Base-by-base conservation (phyloP, 305 asterid species). In the Fraxinus albicans region DNA sequence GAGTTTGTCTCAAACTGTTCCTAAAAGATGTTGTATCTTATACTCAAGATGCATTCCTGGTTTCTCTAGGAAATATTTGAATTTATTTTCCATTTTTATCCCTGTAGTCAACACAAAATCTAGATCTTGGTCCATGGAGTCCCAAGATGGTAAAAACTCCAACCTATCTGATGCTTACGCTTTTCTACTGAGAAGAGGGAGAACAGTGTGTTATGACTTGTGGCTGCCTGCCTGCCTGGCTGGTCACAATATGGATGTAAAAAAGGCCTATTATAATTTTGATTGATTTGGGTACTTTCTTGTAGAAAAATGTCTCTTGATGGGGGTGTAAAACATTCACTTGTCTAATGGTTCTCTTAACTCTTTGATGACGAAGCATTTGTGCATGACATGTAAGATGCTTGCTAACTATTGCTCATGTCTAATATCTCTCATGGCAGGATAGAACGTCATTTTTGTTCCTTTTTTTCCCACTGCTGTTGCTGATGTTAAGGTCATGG, bases 391-490 rank as follows among this genome's bases (percentile, higher is more conserved):
- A 63, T 13, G 73, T 8, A 8, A 2, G 8, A 7, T 23, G 33
- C 1, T 77, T 31, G 78, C 47, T 80, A 70, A 77, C 81, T 67
- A 44, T n/a, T 83, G 73, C 79, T 25, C 70, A 31, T 40, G 67
- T 78, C 58, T 82, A 35, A 10, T 77, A 76, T 63, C 73, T 63
- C 88, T 84, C 83, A n/a, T 87, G 85, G 85, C 98, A 96, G 98
- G 99, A 96, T 81, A 89, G 98, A 90, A 96, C 99, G 44, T 92
- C 99, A 29, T 93, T 81, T 79, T 90, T 96, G 80, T 96, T 96
- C 91, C 97, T 96, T 60, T 83, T 85, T 86, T 88, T 96, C 84
- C 99, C 98, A 31, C 84, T 91, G 2, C 80, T 95, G 85, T 89
- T 95, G 82, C 95, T 96, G 40, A 70, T 85, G 79, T 88, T 92